Conservation (phyloP, 768 basidiomycete genomes). For the Mrakia frigida region DNA sequence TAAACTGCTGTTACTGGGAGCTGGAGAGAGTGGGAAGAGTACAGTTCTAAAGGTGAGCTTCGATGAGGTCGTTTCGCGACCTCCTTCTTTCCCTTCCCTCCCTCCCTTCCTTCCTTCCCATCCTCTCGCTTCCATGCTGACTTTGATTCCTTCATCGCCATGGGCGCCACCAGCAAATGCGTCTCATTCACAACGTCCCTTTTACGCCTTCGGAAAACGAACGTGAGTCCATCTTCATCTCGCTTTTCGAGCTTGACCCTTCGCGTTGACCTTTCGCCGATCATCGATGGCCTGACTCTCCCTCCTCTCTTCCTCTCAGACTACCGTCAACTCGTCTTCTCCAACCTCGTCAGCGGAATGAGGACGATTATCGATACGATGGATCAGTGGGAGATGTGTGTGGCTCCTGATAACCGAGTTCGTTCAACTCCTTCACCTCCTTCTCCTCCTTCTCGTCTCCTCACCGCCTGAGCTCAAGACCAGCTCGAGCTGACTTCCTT, state of each 20-base stretch:
- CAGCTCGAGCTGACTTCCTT: background rate
- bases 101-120: background rate
- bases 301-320: constrained; percentile 24
- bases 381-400: constrained; percentile 77
- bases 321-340: constrained; percentile 78
- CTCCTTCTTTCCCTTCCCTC: background rate
- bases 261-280: no score
- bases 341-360: constrained; percentile 83
- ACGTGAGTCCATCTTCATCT: constrained; percentile 27
- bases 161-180: constrained; percentile 69
- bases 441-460: background rate
- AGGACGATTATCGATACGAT: constrained; percentile 76
- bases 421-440: constrained; percentile 3
- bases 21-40: constrained; percentile 89
- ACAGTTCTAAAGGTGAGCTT: constrained; percentile 72
- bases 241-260: no score
- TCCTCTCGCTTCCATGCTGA: background rate
- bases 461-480: background rate
- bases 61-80: background rate
- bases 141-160: background rate
- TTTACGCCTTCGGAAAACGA: constrained; percentile 80
- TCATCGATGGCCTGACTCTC: background rate
- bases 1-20: constrained; percentile 82
- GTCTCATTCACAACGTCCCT: constrained; percentile 80
- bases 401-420: constrained; percentile 57